Conservation (phyloP, 225 moss, liverwort and hornwort species). For the Bryoerythrophyllum caledonicum region DNA sequence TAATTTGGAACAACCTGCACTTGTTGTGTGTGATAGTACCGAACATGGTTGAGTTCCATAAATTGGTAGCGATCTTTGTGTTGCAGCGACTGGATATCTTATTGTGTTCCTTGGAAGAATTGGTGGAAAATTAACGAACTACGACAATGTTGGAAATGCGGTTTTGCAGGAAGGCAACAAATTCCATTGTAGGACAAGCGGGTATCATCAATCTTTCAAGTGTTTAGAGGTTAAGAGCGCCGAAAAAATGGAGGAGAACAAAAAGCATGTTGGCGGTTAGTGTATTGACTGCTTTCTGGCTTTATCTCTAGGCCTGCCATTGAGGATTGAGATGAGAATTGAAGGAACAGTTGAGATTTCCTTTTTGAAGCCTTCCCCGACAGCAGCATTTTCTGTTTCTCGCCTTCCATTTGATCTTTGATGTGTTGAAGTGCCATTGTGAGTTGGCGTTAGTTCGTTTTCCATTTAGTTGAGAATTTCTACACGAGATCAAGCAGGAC, state of each 20-base stretch:
- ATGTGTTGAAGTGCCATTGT: neutral
- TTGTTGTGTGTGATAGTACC: neutral
- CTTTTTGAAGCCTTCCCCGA: neutral
- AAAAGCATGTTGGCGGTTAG: constrained; percentile 41
- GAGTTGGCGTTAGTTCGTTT: neutral
- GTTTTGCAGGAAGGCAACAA: constrained; percentile 47
- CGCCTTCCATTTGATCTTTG: neutral
- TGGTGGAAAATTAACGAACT: neutral
- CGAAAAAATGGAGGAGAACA: constrained; percentile 33
- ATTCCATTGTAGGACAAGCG: constrained; percentile 45
- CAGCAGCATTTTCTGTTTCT: neutral
- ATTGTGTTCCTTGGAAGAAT: neutral
- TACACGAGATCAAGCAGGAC: neutral
- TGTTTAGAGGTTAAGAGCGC: constrained; percentile 44
- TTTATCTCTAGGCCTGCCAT: constrained; percentile 2
- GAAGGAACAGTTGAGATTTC: neutral
- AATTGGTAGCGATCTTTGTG: neutral
- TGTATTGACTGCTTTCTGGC: neutral
- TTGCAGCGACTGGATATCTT: neutral
- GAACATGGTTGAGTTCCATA: neutral
- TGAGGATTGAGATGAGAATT: neutral
- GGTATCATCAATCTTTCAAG: constrained; percentile 55
- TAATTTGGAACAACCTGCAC: neutral
- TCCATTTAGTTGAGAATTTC: neutral
- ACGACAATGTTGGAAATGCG: neutral